Evolutionary conservation across 2,329 filamentous ascomycete species (phyloP).

Genomic region (Davidsoniella australis): DNA sequence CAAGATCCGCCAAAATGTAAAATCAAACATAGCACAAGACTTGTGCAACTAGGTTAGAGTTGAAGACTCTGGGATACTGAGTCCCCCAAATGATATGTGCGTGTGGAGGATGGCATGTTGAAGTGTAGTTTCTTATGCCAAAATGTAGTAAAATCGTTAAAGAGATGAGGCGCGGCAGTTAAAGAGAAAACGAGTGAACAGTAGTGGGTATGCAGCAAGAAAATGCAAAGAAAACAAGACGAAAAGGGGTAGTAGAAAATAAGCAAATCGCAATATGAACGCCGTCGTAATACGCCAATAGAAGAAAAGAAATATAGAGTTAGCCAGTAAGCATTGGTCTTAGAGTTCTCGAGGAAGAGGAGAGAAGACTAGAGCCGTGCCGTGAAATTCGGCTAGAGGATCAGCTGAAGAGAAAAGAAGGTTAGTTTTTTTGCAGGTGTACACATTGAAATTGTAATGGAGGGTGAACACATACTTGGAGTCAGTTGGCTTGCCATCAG

Average conservation of each 20-base stretch:
- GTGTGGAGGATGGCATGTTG: neutral
- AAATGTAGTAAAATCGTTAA: too few species aligned
- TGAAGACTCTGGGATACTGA: conserved; percentile 2
- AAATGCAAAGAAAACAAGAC: conserved; percentile 2
- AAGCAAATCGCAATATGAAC: too few species aligned
- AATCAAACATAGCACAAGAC: conserved; percentile 4
- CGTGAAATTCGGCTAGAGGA: neutral
- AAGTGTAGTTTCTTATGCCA: too few species aligned
- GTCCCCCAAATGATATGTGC: neutral
- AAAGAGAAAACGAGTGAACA: neutral
- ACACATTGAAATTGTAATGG: neutral
- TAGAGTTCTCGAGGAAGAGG: neutral
- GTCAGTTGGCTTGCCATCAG: conserved; percentile 20
- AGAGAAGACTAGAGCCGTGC: neutral
- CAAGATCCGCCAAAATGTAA: neutral
- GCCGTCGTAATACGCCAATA: too few species aligned
- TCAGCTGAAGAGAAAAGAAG: conserved; percentile 1
- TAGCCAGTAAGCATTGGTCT: neutral
- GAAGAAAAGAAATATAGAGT: too few species aligned
- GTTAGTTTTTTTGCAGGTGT: conserved; percentile 5
- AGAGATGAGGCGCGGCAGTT: neutral
- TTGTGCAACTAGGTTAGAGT: neutral
- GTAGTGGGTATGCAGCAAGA: neutral
- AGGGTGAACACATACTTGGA: conserved; percentile 4
- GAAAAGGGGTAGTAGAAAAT: neutral